Evolutionary conservation across 1,284 basidiomycete genomes (phyloP).

Genomic region (Ganoderma resinaceum): DNA sequence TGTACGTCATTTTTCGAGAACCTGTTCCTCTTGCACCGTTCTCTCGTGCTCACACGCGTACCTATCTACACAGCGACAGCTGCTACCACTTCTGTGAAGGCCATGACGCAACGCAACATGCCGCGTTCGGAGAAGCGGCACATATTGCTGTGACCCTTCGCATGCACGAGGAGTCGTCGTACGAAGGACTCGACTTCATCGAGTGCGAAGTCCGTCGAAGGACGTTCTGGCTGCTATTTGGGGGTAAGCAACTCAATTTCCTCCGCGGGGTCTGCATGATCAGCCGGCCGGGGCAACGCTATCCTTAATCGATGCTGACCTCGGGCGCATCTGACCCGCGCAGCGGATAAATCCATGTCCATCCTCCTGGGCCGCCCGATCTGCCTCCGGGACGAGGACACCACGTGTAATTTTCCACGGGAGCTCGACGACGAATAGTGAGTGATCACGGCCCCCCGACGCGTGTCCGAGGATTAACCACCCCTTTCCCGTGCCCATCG

Average conservation of each 20-base stretch:
- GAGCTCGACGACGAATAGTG: constrained; percentile 88
- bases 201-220: constrained; percentile 85
- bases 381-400: constrained; percentile 85
- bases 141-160: constrained; percentile 83
- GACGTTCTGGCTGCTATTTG: constrained; percentile 87
- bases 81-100: constrained; percentile 87
- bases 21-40: constrained; percentile 8
- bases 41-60: constrained; percentile 22
- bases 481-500: constrained; percentile 33
- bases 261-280: constrained; percentile 14
- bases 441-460: constrained; percentile 43
- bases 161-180: constrained; percentile 84
- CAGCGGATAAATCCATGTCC: constrained; percentile 90
- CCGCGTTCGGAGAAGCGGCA: constrained; percentile 82
- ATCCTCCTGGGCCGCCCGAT: constrained; percentile 83
- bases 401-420: constrained; percentile 84
- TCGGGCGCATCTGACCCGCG: constrained; percentile 12
- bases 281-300: constrained; percentile 27
- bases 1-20: constrained; percentile 58
- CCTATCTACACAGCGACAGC: constrained; percentile 60
- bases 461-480: constrained; percentile 44
- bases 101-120: constrained; percentile 86
- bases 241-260: constrained; percentile 55
- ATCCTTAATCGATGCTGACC: constrained; percentile 29
- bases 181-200: constrained; percentile 82